phyloP scores from a whole-genome alignment of 164 flowering plant genomes.

The Magnolia sinica region DNA sequence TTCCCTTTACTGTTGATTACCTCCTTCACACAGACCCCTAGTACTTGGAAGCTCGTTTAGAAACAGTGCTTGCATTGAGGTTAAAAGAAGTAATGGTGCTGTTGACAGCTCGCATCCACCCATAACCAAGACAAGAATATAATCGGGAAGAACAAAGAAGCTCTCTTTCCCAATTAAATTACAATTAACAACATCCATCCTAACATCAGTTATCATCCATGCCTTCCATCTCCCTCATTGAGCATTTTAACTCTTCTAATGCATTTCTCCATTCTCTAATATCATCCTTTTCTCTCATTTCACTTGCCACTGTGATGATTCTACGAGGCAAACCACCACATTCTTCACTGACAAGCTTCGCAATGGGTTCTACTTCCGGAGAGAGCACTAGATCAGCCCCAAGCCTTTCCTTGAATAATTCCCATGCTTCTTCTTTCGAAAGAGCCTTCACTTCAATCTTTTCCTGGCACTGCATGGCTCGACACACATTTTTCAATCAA shows the following conservation, averaged over 20 bases:
- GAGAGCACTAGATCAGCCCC: not conserved
- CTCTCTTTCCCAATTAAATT: too few species aligned
- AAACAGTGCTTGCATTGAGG: too few species aligned
- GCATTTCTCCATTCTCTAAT: slow-evolving; percentile 3
- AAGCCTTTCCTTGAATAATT: not conserved
- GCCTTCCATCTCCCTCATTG: not conserved
- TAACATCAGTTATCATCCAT: not conserved
- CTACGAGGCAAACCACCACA: slow-evolving; percentile 7
- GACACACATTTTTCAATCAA: not conserved
- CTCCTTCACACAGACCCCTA: too few species aligned
- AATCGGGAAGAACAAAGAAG: too few species aligned
- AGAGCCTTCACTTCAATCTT: slow-evolving; percentile 3
- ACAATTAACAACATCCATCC: too few species aligned
- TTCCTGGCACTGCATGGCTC: not conserved
- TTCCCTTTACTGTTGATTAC: too few species aligned
- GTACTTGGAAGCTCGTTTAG: too few species aligned
- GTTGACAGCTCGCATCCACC: too few species aligned
- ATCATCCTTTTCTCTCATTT: slow-evolving; percentile 7
- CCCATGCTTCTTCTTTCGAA: slow-evolving; percentile 5
- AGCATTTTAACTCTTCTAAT: not conserved
- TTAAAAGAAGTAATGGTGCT: too few species aligned
- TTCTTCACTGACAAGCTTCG: slow-evolving; percentile 1
- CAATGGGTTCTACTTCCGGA: slow-evolving; percentile 8
- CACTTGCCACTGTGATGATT: slow-evolving; percentile 2
- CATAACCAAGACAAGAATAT: too few species aligned